Evolutionary conservation across 129 eudicot species (phyloP).

Genomic region (Flaveria brownii): DNA sequence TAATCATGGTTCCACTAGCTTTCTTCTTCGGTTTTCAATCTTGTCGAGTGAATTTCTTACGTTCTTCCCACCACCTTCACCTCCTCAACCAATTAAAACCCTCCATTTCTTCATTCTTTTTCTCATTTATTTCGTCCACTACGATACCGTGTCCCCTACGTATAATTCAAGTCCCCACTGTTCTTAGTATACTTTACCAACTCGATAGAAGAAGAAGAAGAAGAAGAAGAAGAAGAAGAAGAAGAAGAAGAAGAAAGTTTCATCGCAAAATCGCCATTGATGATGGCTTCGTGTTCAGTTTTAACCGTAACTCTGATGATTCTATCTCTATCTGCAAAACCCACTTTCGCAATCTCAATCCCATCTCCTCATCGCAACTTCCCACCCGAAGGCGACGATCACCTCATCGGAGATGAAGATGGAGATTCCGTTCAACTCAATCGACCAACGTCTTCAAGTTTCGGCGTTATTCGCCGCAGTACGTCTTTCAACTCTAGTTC

Average conservation of each 20-base stretch:
- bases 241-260: not conserved
- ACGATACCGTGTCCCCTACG: too few species aligned
- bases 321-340: constrained; percentile 36
- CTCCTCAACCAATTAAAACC: too few species aligned
- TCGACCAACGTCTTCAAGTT: constrained; percentile 38
- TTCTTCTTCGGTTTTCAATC: too few species aligned
- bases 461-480: constrained; percentile 32
- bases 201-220: constrained; percentile 2
- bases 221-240: constrained; percentile 6
- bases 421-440: constrained; percentile 45
- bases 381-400: constrained; percentile 56
- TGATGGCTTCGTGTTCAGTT: constrained; percentile 3
- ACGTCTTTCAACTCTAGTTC: constrained; percentile 39
- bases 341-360: constrained; percentile 39
- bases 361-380: constrained; percentile 28
- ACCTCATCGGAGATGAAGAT: constrained; percentile 23
- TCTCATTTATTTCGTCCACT: too few species aligned
- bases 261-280: constrained; percentile 30
- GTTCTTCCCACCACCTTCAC: too few species aligned
- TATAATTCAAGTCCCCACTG: not conserved
- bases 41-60: too few species aligned
- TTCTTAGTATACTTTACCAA: constrained; percentile 19
- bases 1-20: too few species aligned
- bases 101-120: too few species aligned
- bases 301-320: constrained; percentile 33